A percentile compares a stretch with the other conserved stretches of the same genome.
Conservation (phyloP, 352 stramenopile genomes). For the Blastocystis sp. region DNA sequence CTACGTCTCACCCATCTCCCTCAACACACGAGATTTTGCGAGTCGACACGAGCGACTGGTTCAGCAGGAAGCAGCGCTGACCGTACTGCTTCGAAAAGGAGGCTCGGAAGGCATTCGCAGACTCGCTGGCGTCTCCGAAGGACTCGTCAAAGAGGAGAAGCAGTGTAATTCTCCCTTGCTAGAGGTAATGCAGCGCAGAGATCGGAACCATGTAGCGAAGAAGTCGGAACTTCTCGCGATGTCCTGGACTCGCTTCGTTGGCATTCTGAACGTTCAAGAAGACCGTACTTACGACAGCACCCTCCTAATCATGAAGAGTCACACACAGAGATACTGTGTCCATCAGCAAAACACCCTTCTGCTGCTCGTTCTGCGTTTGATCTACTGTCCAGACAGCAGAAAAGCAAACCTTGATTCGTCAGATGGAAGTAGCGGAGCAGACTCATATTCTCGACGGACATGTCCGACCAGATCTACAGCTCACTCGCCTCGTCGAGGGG, state of each 20-base stretch:
- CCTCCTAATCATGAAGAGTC: neutral
- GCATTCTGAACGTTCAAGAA: neutral
- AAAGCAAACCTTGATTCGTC: neutral
- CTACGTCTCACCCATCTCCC: neutral
- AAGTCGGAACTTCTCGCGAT: neutral
- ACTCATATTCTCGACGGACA: neutral
- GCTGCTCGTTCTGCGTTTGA: neutral
- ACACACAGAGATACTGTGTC: neutral
- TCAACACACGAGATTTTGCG: neutral
- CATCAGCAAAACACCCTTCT: neutral
- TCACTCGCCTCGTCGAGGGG: neutral
- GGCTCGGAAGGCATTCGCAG: neutral
- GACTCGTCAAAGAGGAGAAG: neutral
- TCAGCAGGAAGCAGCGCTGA: neutral
- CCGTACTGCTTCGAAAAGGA: neutral
- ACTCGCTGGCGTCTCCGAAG: neutral
- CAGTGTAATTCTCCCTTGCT: neutral
- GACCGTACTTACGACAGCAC: neutral
- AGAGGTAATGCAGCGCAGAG: neutral
- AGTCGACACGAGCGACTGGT: neutral
- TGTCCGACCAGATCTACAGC: constrained; percentile 8
- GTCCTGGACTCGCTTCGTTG: neutral
- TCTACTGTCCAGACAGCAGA: neutral
- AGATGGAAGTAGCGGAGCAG: neutral
- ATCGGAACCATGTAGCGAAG: neutral